Evolutionary conservation across 1,284 basidiomycete species (phyloP).

Genomic region (Farysia itapuensis): DNA sequence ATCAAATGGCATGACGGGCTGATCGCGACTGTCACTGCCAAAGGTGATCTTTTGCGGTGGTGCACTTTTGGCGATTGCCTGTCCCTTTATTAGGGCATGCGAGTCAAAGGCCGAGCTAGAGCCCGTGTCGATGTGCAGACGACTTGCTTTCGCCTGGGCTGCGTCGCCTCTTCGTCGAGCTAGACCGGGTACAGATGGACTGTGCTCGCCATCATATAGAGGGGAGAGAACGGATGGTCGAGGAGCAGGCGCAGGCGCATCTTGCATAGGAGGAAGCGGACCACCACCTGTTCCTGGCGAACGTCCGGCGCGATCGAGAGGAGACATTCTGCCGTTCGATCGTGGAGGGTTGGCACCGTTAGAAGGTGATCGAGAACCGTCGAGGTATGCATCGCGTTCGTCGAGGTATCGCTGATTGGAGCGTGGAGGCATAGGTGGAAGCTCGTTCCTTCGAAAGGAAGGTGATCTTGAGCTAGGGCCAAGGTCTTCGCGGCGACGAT

Average conservation of each 20-base stretch:
- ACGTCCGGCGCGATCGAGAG: conserved; percentile 13
- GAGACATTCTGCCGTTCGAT: conserved; percentile 22
- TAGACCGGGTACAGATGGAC: conserved; percentile 28
- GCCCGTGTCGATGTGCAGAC: conserved; percentile 47
- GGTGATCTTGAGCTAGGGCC: conserved; percentile 17
- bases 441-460: conserved; percentile 14
- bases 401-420: conserved; percentile 22
- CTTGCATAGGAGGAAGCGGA: conserved; percentile 31
- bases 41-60: conserved; percentile 54
- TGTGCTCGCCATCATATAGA: conserved; percentile 29
- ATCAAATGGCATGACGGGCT: conserved; percentile 16
- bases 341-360: conserved; percentile 15
- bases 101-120: conserved; percentile 11
- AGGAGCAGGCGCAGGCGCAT: no score
- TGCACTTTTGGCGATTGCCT: conserved; percentile 40
- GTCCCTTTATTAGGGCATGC: conserved; percentile 2
- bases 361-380: conserved; percentile 22
- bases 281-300: conserved; percentile 19
- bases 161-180: conserved; percentile 52
- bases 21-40: conserved; percentile 20
- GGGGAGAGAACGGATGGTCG: conserved; percentile 25
- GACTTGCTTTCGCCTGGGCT: conserved; percentile 51
- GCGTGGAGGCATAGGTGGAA: conserved; percentile 2
- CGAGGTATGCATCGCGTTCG: conserved; percentile 21
- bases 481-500: conserved; percentile 17